phyloP scores from a whole-genome alignment of 192 early-diverging fungal genomes.

The Glomus cerebriforme region DNA sequence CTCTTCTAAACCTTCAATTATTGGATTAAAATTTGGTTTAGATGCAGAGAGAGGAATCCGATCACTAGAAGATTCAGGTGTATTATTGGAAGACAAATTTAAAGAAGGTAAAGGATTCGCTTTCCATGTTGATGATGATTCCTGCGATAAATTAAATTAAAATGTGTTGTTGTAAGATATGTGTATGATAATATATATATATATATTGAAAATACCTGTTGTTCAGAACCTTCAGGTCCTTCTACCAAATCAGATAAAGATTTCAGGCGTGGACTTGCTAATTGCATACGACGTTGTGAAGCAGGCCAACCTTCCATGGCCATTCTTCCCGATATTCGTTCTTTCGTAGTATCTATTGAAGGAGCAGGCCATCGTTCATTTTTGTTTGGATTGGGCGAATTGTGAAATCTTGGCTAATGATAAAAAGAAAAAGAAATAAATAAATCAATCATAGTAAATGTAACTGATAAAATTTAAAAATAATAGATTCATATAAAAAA shows the following conservation, averaged over 20 bases:
- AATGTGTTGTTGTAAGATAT: not conserved
- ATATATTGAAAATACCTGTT: constrained; percentile 15
- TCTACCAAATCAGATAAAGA: constrained; percentile 26
- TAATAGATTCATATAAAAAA: too few species aligned
- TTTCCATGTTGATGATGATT: not conserved
- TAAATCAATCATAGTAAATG: too few species aligned
- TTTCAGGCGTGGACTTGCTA: constrained; percentile 26
- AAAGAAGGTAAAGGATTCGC: not conserved
- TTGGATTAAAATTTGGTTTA: not conserved
- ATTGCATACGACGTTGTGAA: constrained; percentile 26
- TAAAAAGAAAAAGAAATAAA: too few species aligned
- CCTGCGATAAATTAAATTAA: not conserved
- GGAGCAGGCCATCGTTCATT: constrained; percentile 10
- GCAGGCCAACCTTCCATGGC: constrained; percentile 26
- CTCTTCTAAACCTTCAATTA: not conserved
- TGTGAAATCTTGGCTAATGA: constrained; percentile 16
- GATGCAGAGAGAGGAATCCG: not conserved
- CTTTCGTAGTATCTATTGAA: constrained; percentile 12
- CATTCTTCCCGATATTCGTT: constrained; percentile 7
- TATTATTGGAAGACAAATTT: not conserved
- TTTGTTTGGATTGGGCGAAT: not conserved
- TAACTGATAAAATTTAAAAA: too few species aligned
- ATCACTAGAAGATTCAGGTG: not conserved
- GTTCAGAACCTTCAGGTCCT: constrained; percentile 14
- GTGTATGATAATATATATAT: not conserved